Base-by-base conservation (phyloP, 495 filamentous ascomycete genomes). In the Podospora australis region DNA sequence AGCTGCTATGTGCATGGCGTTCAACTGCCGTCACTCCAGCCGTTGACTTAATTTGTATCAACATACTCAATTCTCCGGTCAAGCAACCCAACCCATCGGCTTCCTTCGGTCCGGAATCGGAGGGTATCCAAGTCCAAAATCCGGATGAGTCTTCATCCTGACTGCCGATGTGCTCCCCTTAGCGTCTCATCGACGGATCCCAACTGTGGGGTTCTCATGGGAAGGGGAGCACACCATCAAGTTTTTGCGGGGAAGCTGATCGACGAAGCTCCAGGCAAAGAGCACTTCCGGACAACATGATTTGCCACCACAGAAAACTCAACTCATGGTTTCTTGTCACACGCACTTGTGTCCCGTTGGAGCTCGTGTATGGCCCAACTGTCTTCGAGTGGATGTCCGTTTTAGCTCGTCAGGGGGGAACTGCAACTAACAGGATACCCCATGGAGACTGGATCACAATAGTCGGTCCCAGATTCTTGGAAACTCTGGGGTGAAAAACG, bases 141-240 rank as follows among this genome's bases (percentile, higher is more conserved):
- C 46, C 52, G 52, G 52, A 41, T 40, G 52, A 50, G 49, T 36
- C 39, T 53, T 53, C 45, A 51, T 56, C 54, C 54, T 39, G 43
- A 44, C 3, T 44, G 45, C 49, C 54, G 41, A 45, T 25, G 45
- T 44, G 11, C 20, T 34, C 11, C 35, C 47, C 42, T 14, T 48
- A 40, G 40, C 11, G 50, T 4, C 23, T 44, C 26, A 20, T 25
- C 5, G 4, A n/a, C 40, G 40, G 40, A 24, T 21, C 21, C 38
- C 40, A 16, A 7, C 7, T 48, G 48, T 44, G 44, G 53, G 53
- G 39, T 46, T 29, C 19, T 14, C 11, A 17, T 8, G 22, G 46
- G 46, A 44, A 39, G n/a, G 41, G 8, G 9, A 16, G 25, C 30
- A 34, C 28, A 11, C 25, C 4, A 48, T n/a, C n/a, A n/a, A n/a